phyloP scores from a whole-genome alignment of 2,329 filamentous ascomycete species.

The Penicillium sp. region DNA sequence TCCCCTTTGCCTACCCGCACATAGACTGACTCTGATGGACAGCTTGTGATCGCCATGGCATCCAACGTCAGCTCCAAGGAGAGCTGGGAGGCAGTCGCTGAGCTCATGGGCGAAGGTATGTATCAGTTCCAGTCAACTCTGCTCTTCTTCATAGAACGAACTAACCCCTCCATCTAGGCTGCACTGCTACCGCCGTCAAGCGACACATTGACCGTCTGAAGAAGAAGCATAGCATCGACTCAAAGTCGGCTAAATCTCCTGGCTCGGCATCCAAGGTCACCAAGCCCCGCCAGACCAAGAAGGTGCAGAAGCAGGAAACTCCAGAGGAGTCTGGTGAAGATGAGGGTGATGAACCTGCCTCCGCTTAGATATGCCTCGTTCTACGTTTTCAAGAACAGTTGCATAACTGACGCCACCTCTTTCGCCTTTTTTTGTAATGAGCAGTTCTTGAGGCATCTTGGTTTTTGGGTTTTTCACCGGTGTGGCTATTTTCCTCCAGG shows the following conservation, averaged over 20 bases:
- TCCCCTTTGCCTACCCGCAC: neutral
- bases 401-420: no score
- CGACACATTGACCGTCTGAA: conserved; percentile 22
- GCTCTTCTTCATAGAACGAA: neutral
- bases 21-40: neutral
- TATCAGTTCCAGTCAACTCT: neutral
- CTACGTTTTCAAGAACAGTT: no score
- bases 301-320: neutral
- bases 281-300: neutral
- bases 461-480: no score
- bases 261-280: neutral
- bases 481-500: no score
- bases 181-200: conserved; percentile 21
- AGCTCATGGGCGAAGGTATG: conserved; percentile 10
- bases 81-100: conserved; percentile 2
- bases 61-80: neutral
- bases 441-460: no score
- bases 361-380: no score
- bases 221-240: conserved; percentile 7
- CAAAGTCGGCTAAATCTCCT: no score
- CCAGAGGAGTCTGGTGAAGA: no score
- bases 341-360: no score
- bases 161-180: conserved; percentile 10
- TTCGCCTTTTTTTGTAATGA: no score
- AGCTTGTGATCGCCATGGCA: neutral